Conservation (phyloP, 2,329 filamentous ascomycete genomes). For the Arthroderma sp. region DNA sequence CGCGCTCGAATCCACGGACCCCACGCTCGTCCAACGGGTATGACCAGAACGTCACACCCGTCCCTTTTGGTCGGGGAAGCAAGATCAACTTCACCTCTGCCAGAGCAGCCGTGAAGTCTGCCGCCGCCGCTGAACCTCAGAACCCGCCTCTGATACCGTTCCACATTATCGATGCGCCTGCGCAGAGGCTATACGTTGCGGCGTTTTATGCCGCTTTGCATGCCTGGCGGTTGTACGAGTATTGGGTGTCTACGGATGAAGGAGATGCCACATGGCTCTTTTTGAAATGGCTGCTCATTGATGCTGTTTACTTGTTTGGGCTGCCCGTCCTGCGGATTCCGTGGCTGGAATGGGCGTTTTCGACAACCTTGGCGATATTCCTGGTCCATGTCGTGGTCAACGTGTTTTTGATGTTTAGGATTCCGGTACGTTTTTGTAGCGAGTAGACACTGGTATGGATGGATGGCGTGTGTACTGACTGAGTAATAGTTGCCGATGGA, state of each 20-base stretch:
- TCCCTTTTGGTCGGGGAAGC: not conserved
- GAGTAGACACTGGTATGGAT: not conserved
- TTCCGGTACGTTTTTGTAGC: slow-evolving; percentile 48
- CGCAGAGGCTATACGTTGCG: slow-evolving; percentile 76
- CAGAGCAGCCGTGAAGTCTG: not conserved
- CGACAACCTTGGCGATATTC: slow-evolving; percentile 59
- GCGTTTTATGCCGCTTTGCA: slow-evolving; percentile 65
- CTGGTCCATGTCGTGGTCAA: slow-evolving; percentile 60
- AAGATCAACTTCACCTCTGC: not conserved
- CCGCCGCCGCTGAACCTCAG: slow-evolving; percentile 12
- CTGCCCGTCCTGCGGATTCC: slow-evolving; percentile 82
- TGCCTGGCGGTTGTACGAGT: slow-evolving; percentile 81
- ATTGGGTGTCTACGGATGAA: slow-evolving; percentile 65
- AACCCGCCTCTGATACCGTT: slow-evolving; percentile 62
- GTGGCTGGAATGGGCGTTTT: slow-evolving; percentile 84
- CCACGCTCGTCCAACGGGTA: not conserved
- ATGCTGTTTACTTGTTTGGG: slow-evolving; percentile 76
- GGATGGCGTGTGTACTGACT: slow-evolving; percentile 3
- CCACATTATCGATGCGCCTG: slow-evolving; percentile 72
- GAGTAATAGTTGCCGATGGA: slow-evolving; percentile 55
- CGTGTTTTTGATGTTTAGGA: slow-evolving; percentile 83
- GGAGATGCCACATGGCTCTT: slow-evolving; percentile 82
- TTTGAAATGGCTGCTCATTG: slow-evolving; percentile 83
- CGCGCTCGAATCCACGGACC: slow-evolving; percentile 35
- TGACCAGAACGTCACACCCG: not conserved